Evolutionary conservation across 345 rosid species (phyloP), one percentile per base, ranked within the genome.

Genomic region (Sisymbrium altissimum): DNA sequence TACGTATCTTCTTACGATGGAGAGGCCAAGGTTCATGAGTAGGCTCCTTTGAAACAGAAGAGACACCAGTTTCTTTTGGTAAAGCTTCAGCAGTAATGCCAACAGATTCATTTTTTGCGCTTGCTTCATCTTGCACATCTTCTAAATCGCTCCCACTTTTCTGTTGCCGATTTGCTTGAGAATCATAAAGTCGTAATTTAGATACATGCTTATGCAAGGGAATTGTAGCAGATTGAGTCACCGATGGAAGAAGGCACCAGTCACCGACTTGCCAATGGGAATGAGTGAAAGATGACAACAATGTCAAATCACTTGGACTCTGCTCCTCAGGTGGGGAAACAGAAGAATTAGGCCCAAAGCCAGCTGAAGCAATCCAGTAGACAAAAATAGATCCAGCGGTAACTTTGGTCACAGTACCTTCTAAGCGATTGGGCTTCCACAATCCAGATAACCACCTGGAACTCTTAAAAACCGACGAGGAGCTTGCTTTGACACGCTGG

Each of bases 321-420:
- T 92, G 99, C 78, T 96, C 96, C 83, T 90, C 97, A 38, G 96
- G 85, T 70, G 98, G 99, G 69, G 93, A 70, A 54, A 83, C 89
- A 70, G 95, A 86, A 78, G 95, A 90, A 83, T 90, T 84, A 40
- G 91, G 88, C 27, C 97, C 99, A 79, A 81, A 86, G 59, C 96
- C 96, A 83, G 96, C 91, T 53, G 98, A 96, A 58, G 99, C 94
- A 77, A 96, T 90, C 98, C 98, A 96, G 78, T 89, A 92, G 45
- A 92, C 83, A 81, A 90, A 96, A 57, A 87, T 88, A 17, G 99
- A 86, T 53, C 96, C 98, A 19, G 89, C 84, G 3, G 90, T 79
- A 64, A 96, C 99, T 76, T 90, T 90, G 52, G 90, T 89, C 58
- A 96, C 97, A 48, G 95, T 96, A 61, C 98, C 99, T 83, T 90